Conservation (phyloP, 805 yeast genomes). For the Metschnikowia cubensis region DNA sequence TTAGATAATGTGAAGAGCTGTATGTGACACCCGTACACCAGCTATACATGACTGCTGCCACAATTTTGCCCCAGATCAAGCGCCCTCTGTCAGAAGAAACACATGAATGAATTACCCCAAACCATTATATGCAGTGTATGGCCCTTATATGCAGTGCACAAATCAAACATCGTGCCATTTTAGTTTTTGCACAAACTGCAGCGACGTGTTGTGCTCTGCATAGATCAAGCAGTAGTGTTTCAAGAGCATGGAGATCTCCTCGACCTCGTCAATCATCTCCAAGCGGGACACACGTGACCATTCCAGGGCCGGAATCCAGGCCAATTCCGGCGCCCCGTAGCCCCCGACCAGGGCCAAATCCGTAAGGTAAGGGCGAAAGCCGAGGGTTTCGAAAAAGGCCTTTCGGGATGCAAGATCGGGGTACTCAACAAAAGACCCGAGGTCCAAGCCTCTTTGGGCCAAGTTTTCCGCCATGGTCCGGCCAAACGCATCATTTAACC, state of each 20-base stretch:
- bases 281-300: constrained; percentile 44
- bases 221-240: constrained; percentile 52
- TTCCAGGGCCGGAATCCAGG: constrained; percentile 46
- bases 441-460: constrained; percentile 53
- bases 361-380: constrained; percentile 35
- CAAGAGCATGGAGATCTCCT: constrained; percentile 60
- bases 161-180: neutral
- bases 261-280: constrained; percentile 72
- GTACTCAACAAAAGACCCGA: constrained; percentile 53
- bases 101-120: no score
- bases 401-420: constrained; percentile 38
- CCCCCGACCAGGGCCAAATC: constrained; percentile 45
- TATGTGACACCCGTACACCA: no score
- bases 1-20: no score
- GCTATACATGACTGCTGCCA: no score
- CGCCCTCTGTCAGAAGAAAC: no score
- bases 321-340: constrained; percentile 20
- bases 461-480: constrained; percentile 62
- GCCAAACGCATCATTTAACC: constrained; percentile 61
- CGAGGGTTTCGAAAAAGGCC: constrained; percentile 22
- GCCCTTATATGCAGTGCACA: no score
- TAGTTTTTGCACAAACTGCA: constrained; percentile 1
- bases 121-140: no score
- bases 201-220: constrained; percentile 11
- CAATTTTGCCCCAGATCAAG: no score